A percentile compares a stretch with the other conserved stretches of the same genome.
phyloP scores from a whole-genome alignment of 1,139 yeast species.

The Candida tetrigidarum region DNA sequence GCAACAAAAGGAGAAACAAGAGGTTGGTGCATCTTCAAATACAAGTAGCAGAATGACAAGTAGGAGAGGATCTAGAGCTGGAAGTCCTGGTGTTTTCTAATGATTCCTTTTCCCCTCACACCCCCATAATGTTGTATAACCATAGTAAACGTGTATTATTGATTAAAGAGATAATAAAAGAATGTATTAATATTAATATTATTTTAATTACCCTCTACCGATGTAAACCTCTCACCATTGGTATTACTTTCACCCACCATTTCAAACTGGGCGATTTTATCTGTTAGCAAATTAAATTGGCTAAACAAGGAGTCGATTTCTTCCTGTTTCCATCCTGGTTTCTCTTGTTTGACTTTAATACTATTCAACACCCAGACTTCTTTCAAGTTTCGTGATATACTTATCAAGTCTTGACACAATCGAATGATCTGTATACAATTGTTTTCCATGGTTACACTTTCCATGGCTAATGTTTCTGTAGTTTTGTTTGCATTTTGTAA shows the following conservation, averaged over 20 bases:
- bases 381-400: conserved; percentile 51
- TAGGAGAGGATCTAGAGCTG: conserved; percentile 5
- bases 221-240: neutral
- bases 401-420: conserved; percentile 55
- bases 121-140: neutral
- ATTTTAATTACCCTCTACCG: neutral
- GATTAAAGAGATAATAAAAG: neutral
- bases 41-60: conserved; percentile 10
- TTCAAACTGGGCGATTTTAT: conserved; percentile 35
- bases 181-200: neutral
- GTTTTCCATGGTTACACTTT: conserved; percentile 58
- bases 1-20: conserved; percentile 22
- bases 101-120: neutral
- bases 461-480: conserved; percentile 55
- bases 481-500: conserved; percentile 50
- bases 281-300: conserved; percentile 47
- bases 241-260: conserved; percentile 4
- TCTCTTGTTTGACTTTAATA: conserved; percentile 36
- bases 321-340: conserved; percentile 23
- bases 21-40: conserved; percentile 2
- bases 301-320: conserved; percentile 33
- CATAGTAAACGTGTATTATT: conserved; percentile 1
- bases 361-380: conserved; percentile 65
- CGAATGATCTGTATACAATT: conserved; percentile 55
- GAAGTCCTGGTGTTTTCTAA: neutral